These are phyloP conservation scores for Malassezia restricta DNA, from an alignment of 1,284 basidiomycete species.

Conservation along the genomic window DNA sequence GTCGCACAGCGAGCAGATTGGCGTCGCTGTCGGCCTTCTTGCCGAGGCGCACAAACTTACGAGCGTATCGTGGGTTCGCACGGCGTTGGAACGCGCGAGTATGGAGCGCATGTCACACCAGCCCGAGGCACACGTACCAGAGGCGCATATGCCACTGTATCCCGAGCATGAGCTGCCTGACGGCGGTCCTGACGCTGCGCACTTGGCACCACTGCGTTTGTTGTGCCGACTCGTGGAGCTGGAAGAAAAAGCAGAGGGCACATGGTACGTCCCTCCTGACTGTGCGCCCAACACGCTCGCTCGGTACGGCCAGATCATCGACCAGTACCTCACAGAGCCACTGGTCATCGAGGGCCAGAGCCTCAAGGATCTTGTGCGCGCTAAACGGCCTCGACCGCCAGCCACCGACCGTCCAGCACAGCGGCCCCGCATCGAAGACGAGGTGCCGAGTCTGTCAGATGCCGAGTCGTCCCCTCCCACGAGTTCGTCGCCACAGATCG, in stretches of 20 bases:
- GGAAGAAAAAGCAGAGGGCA: constrained; percentile 8
- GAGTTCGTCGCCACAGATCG: neutral
- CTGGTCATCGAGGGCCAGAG: constrained; percentile 19
- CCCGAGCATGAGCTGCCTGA: neutral
- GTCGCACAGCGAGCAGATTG: constrained; percentile 27
- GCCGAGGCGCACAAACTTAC: constrained; percentile 35
- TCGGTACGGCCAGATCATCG: constrained; percentile 31
- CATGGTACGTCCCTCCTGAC: constrained; percentile 34
- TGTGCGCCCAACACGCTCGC: constrained; percentile 26
- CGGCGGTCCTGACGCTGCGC: neutral
- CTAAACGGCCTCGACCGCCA: constrained; percentile 12
- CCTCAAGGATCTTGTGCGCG: constrained; percentile 24
- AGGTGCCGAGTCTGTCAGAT: constrained; percentile 5
- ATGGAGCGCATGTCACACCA: constrained; percentile 19
- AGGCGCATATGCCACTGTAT: neutral
- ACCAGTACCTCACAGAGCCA: constrained; percentile 35
- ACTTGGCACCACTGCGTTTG: constrained; percentile 10
- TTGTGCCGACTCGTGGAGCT: constrained; percentile 37
- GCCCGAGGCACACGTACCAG: constrained; percentile 1
- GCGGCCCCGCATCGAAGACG: constrained; percentile 4
- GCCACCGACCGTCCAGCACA: neutral
- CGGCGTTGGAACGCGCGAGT: constrained; percentile 35
- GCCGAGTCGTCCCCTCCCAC: neutral
- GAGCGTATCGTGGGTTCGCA: constrained; percentile 38
- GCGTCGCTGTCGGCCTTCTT: constrained; percentile 38